Conservation (phyloP, 2,329 filamentous ascomycete genomes). For the Aspergillus felis region DNA sequence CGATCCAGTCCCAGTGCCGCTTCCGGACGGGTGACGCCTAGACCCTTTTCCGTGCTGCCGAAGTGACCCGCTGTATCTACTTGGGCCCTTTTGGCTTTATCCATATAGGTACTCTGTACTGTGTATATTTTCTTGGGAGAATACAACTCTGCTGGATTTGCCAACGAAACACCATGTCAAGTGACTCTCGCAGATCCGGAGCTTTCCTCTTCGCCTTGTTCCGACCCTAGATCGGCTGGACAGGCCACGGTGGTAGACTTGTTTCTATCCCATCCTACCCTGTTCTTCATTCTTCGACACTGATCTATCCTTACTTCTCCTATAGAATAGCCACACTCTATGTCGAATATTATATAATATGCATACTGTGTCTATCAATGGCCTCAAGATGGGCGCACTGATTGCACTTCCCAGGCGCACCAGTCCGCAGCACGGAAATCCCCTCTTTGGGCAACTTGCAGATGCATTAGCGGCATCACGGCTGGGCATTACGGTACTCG, state of each 20-base stretch:
- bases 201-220: background rate
- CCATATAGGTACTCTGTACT: background rate
- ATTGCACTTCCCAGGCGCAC: background rate
- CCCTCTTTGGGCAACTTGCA: background rate
- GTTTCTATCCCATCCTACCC: no score
- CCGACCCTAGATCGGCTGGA: background rate
- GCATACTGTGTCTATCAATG: background rate
- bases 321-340: no score
- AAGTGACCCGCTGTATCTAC: slow-evolving; percentile 8
- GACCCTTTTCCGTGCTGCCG: slow-evolving; percentile 18
- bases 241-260: background rate
- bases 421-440: background rate
- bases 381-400: no score
- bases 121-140: background rate
- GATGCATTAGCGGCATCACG: background rate
- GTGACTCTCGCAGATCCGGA: slow-evolving; percentile 1
- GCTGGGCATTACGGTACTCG: background rate
- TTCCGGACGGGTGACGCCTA: slow-evolving; percentile 18
- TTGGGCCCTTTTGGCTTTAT: background rate
- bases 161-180: background rate
- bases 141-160: background rate
- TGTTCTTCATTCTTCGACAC: background rate
- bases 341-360: background rate
- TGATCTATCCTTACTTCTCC: background rate
- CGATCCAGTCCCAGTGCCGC: slow-evolving; percentile 15